Evolutionary conservation across 179 eudicot genomes (phyloP), one percentile per base, ranked within the genome.

Genomic region (Patellifolia procumbens): DNA sequence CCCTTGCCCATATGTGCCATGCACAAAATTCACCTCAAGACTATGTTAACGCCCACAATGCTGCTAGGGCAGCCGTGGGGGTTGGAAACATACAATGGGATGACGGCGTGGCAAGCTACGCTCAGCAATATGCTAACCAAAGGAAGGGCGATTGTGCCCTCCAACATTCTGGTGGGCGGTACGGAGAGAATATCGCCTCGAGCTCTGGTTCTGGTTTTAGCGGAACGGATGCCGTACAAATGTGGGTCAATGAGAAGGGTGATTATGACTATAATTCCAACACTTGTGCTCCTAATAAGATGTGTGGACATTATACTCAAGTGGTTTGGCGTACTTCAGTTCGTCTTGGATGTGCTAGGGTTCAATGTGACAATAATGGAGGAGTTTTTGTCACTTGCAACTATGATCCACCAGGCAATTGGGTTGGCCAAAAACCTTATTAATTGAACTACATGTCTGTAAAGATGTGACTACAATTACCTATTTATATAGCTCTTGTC

Each of bases 381-480:
- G 70, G 73, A 43, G 75, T 69, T 74, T 86, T 83, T 31, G 45
- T 85, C 5, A 80, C 69, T 46, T 90, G 91, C 51, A 81, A 68
- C 77, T 90, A 90, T 55, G 76, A 61, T 64, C 91, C 94, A 2
- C 86, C 85, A 0, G 94, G 91, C 28, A 90, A 90, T 43, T 28
- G 0, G 11, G 1, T 24, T 13, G 90, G 88, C 11, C 74, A 79
- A n/a, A 80, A 31, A 45, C 83, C 80, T 28, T 81, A 76, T 73
- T 80, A 26, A 62, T n/a, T n/a, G n/a, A n/a, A n/a, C n/a, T n/a
- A n/a, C 9, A 1, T 39, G 43, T 3, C 42, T n/a, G n/a, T n/a
- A n/a, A n/a, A n/a, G n/a, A n/a, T n/a, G n/a, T n/a, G n/a, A n/a
- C n/a, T n/a, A n/a, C n/a, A n/a, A n/a, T n/a, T n/a, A n/a, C n/a